phyloP scores from a whole-genome alignment of 2,329 filamentous ascomycete species.

The Epichloe typhina region DNA sequence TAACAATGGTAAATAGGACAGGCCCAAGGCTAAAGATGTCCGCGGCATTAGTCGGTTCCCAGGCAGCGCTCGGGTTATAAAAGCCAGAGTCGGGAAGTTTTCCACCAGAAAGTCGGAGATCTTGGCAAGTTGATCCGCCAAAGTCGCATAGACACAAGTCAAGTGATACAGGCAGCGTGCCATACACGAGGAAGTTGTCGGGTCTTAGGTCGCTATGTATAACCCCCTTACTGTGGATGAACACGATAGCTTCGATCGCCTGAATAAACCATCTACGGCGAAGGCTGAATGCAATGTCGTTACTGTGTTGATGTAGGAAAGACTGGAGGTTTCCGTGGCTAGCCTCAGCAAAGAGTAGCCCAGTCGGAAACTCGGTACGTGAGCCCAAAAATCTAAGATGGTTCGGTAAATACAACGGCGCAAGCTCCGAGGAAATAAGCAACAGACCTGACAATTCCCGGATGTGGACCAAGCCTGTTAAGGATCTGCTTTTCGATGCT shows the following conservation, averaged over 20 bases:
- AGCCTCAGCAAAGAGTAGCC: not conserved
- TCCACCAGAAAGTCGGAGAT: not conserved
- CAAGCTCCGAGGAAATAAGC: not conserved
- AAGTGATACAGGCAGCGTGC: not conserved
- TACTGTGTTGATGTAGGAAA: not conserved
- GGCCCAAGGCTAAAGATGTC: not conserved
- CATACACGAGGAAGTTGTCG: not conserved
- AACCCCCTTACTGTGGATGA: not conserved
- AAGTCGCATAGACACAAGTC: not conserved
- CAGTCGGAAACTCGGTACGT: not conserved
- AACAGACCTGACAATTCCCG: slow-evolving; percentile 5
- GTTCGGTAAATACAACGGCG: not conserved
- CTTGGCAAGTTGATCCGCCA: not conserved
- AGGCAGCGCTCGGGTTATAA: not conserved
- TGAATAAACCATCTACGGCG: not conserved
- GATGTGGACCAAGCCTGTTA: slow-evolving; percentile 5
- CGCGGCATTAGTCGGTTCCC: not conserved
- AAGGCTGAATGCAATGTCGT: not conserved
- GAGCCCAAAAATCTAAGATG: not conserved
- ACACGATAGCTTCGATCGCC: not conserved
- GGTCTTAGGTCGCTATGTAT: not conserved
- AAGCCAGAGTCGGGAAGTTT: not conserved
- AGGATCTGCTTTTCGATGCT: slow-evolving; percentile 7
- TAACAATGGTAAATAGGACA: not conserved
- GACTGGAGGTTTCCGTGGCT: no score